Percentiles rank a stretch among this genome's conserved stretches.
phyloP scores from a whole-genome alignment of 2,329 filamentous ascomycete genomes.

The Pseudopithomyces maydicus region DNA sequence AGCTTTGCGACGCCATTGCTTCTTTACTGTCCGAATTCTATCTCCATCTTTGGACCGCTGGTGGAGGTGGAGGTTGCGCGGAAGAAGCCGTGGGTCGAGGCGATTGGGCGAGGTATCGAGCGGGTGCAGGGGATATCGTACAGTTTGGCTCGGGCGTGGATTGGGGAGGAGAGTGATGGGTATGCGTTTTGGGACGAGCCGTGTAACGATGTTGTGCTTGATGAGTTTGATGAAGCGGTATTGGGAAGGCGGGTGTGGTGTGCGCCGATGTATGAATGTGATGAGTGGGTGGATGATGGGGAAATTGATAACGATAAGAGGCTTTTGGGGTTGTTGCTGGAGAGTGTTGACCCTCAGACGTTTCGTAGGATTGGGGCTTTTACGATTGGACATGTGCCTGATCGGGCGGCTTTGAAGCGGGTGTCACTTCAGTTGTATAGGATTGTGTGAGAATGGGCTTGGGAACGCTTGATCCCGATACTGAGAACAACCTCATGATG shows the following conservation, averaged over 20 bases:
- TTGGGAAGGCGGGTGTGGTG: not conserved
- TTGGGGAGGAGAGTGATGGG: not conserved
- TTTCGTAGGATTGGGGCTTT: conserved; percentile 1
- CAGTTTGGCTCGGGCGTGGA: not conserved
- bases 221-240: conserved; percentile 1
- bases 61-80: not conserved
- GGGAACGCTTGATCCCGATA: too few relatives aligned
- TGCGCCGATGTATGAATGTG: conserved; percentile 6
- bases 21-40: not conserved
- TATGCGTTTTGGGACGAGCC: not conserved
- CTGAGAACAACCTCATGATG: too few relatives aligned
- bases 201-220: conserved; percentile 6
- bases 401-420: not conserved
- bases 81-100: not conserved
- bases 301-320: not conserved
- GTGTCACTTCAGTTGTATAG: not conserved
- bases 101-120: conserved; percentile 2
- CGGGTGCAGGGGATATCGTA: conserved; percentile 5
- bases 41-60: not conserved
- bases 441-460: not conserved
- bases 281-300: not conserved
- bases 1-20: not conserved
- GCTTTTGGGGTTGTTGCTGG: not conserved
- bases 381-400: not conserved
- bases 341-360: not conserved